Conservation (phyloP, 148 eudicot species). For the Fagopyrum esculentum region DNA sequence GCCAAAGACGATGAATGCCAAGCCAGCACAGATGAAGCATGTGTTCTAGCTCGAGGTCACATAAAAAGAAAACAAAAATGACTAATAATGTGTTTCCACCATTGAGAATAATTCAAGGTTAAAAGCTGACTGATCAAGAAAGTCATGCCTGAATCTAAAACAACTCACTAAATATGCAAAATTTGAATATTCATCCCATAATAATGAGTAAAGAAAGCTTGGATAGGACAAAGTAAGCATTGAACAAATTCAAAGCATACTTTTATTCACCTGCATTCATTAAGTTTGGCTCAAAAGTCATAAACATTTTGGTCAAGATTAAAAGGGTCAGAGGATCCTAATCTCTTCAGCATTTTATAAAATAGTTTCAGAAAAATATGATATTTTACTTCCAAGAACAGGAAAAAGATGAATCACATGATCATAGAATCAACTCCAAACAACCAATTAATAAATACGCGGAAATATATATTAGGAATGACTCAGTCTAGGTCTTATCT, state of each 20-base stretch:
- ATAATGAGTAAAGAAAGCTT: not conserved
- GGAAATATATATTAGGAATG: too few relatives aligned
- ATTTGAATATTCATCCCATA: not conserved
- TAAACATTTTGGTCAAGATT: not conserved
- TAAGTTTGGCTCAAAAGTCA: not conserved
- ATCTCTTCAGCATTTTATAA: not conserved
- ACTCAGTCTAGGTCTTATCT: too few relatives aligned
- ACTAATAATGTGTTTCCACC: not conserved
- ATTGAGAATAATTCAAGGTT: not conserved
- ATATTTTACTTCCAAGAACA: too few relatives aligned
- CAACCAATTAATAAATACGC: not conserved
- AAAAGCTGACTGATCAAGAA: too few relatives aligned
- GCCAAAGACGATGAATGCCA: slow-evolving; percentile 4
- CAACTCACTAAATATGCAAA: not conserved
- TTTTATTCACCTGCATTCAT: not conserved
- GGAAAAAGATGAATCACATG: not conserved
- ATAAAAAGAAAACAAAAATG: not conserved
- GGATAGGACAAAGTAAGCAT: not conserved
- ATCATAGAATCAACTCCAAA: not conserved
- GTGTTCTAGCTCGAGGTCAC: too few relatives aligned
- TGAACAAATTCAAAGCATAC: not conserved
- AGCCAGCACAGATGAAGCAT: not conserved
- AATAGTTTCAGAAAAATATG: not conserved
- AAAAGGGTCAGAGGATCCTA: not conserved
- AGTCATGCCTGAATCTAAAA: not conserved